Base-by-base conservation (phyloP, 1,284 basidiomycete genomes). In the Cutaneotrichosporon sp. region DNA sequence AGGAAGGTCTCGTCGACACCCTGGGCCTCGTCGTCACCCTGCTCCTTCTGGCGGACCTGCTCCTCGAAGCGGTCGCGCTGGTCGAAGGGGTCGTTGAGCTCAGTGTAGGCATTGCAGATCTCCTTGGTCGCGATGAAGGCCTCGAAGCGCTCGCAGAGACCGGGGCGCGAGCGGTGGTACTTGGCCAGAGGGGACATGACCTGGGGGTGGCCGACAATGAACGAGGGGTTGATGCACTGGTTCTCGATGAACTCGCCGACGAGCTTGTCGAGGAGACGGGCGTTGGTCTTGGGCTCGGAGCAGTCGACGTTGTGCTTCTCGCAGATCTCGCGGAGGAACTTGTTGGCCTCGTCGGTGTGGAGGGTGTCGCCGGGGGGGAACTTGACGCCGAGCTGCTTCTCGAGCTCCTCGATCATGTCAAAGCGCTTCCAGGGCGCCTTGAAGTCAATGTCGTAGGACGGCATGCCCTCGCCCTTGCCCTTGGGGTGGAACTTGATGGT, bases 101-200 rank as follows among this genome's bases (percentile, higher is more conserved):
- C 95, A 45, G 95, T 99, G 81, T 99, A 97, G 38, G 93, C 92
- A 72, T 97, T 97, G 83, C 92, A 95, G 79, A 98, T 90, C 82
- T 98, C 95, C 85, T 97, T 97, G 67, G 93, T 94, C 54, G 94
- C 97, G 83, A 99, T 87, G 84, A 99, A 99, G 8, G 87, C 92
- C 80, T 99, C 95, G 83, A 99, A 99, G 69, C 95, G 91, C 81
- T 99, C 95, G 80, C 95, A 98, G 13, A 99, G 85, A 47, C 97
- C 97, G 0, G 92, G 90, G 50, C 91, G 87, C 20, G 90, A 91
- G 65, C 94, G 89, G 80, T 97, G 92, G 85, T 90, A 91, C 83
- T 97, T 97, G 78, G 95, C 97, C 22, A 99, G 87, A 9, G 95
- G 95, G 4, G 94, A 97, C 95, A 99, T 99, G 72, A 99, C 92